Evolutionary conservation across 305 asterid genomes (phyloP), one percentile per base, ranked within the genome.

Genomic region (Caryopteris hybrid): DNA sequence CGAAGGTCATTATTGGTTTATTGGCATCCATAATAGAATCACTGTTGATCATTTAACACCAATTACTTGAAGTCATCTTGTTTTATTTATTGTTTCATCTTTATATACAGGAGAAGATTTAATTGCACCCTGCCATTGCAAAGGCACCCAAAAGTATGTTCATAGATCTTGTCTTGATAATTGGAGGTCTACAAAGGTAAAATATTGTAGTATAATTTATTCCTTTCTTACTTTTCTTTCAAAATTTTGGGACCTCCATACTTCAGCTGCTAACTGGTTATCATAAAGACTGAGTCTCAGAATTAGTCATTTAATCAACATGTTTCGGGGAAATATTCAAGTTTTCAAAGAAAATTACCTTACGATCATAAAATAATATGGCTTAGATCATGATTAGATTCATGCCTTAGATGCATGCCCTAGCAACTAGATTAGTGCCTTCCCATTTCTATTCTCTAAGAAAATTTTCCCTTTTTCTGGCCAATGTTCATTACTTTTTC

Each of bases 171-270:
- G 99, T 78, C 98, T 94, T 64, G 99, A 94, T 81, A 87, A 91
- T 79, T 94, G 99, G 99, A 89, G 99, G 84, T 91, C 97, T 43
- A 87, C 96, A 52, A 94, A 94, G 99, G 97, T 93, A 76, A 66
- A 17, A 3, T 93, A 76, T 66, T 14, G 3, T 31, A 12, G 16
- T 36, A 4, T 52, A 34, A 45, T 39, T 69, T 68, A 14, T 25
- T 8, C 54, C 4, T 60, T 34, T 2, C 25, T 18, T 47, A 47
- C 36, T 50, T 60, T 47, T 52, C 43, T 65, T 31, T 31, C 25
- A 55, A 34, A 36, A 23, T 31, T 60, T 7, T 25, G 16, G 31
- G 27, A 62, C 34, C 31, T 47, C 51, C 56, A 38, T 25, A 43
- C 34, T 12, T 70, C 45, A 41, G 66, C 45, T 23, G 69, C 48